These are phyloP conservation scores for Ramichloridium luteum DNA, from an alignment of 2,329 filamentous ascomycete species.

Conservation along the genomic window DNA sequence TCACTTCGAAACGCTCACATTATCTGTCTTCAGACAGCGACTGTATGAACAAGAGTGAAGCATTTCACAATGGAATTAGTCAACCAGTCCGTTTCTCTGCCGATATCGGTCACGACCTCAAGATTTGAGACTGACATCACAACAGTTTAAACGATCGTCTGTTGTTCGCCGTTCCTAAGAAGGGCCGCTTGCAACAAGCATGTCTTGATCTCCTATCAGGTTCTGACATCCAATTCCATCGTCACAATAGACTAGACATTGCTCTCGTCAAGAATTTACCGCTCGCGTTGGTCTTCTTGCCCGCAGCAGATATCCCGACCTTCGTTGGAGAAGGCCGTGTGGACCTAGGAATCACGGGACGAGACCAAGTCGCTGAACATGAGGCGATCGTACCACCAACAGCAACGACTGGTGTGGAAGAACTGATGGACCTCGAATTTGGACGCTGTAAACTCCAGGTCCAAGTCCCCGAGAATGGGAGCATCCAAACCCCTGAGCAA, in stretches of 20 bases:
- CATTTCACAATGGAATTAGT: constrained; percentile 27
- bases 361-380: constrained; percentile 86
- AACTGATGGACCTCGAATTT: constrained; percentile 82
- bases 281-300: constrained; percentile 91
- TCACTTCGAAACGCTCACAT: too few species aligned
- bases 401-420: constrained; percentile 55
- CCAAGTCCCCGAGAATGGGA: constrained; percentile 83
- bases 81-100: constrained; percentile 21
- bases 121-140: constrained; percentile 21
- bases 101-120: background rate
- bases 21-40: too few species aligned
- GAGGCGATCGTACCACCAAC: constrained; percentile 34
- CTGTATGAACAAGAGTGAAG: too few species aligned
- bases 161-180: constrained; percentile 96
- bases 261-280: constrained; percentile 94
- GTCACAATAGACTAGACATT: constrained; percentile 91
- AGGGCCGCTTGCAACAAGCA: constrained; percentile 83
- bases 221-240: constrained; percentile 90
- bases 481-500: constrained; percentile 56
- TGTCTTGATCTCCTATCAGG: constrained; percentile 84
- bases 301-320: constrained; percentile 91
- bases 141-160: constrained; percentile 78
- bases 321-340: constrained; percentile 93
- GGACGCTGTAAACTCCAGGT: constrained; percentile 87
- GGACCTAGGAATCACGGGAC: constrained; percentile 87